Evolutionary conservation across 2,329 filamentous ascomycete species (phyloP), one percentile per base, ranked within the genome.

Genomic region (Karstenula rhodostoma): DNA sequence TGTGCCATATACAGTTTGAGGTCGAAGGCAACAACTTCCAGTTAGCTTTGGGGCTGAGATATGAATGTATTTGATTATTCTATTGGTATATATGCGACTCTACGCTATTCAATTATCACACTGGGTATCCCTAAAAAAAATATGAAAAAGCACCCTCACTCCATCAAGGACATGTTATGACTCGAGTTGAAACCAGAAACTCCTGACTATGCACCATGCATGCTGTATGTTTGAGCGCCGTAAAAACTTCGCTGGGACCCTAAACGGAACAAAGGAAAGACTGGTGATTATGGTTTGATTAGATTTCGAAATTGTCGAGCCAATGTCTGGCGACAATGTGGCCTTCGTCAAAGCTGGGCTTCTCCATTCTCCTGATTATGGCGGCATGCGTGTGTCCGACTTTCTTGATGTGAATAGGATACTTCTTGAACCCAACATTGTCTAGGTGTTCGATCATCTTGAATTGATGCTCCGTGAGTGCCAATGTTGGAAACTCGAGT

Each of bases 321-420:
- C 92, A 98, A 79, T 98, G 94, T 70, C 83, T 85, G 58, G 95
- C 81, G 35, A 97, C 92, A 13, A 91, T 75, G 71, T 85, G 87
- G 0, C 94, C 94, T 78, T 98, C 94, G 2, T 85, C 82, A 69
- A 93, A 96, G 0, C 78, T 80, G 54, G 84, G 81, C 73, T 87
- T 89, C 42, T 90, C 77, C 63, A 83, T 86, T 40, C 94, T 86
- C 37, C 96, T 89, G 64, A 98, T 92, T 50, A 98, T 96, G 3
- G 94, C 94, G 0, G 94, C 94, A 77, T 98, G 94, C 61, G 87
- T 92, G 74, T 97, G 76, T n/a, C 84, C 80, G 57, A 88, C 85
- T 6, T 93, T 90, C 65, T 90, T 90, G 42, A 95, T 94, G 79
- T 90, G 89, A 3, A 94, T 85, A 0, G 84, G 84, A 65, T 84